These are phyloP conservation scores for Paracoccidioides brasiliensis DNA, from an alignment of 2,329 filamentous ascomycete species.

Conservation along the genomic window DNA sequence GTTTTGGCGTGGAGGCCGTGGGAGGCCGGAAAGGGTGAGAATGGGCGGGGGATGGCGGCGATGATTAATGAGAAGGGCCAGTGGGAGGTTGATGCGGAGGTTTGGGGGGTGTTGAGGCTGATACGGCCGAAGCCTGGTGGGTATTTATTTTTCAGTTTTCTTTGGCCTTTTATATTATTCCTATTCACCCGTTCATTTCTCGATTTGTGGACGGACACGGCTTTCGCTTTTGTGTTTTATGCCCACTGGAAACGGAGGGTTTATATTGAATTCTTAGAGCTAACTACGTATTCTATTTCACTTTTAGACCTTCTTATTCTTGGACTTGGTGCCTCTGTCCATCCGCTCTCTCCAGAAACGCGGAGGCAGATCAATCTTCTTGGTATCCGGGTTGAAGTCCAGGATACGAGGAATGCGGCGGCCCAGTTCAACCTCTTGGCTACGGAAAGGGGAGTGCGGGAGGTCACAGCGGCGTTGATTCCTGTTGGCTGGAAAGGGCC, in stretches of 20 bases:
- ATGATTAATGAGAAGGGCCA: constrained; percentile 67
- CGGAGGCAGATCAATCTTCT: constrained; percentile 58
- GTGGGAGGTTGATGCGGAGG: constrained; percentile 58
- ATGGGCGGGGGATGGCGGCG: constrained; percentile 22
- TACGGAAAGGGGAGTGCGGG: constrained; percentile 76
- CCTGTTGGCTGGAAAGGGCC: constrained; percentile 63
- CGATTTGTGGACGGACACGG: neutral
- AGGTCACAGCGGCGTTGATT: constrained; percentile 77
- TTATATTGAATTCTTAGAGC: constrained; percentile 4
- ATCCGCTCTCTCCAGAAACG: constrained; percentile 63
- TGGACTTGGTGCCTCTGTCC: constrained; percentile 65
- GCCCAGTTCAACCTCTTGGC: constrained; percentile 89
- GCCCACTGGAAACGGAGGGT: neutral
- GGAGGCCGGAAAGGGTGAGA: constrained; percentile 32
- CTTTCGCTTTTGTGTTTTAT: neutral
- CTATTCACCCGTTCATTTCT: constrained; percentile 2
- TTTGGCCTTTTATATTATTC: neutral
- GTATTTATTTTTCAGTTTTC: constrained; percentile 18
- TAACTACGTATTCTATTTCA: constrained; percentile 4
- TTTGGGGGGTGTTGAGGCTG: constrained; percentile 62
- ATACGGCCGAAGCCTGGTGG: constrained; percentile 82
- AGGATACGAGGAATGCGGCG: constrained; percentile 87
- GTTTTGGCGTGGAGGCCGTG: constrained; percentile 84
- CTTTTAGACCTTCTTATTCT: constrained; percentile 67
- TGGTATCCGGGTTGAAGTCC: constrained; percentile 73